Base-by-base conservation (phyloP, 2,329 filamentous ascomycete species). In the Epichloe sylvatica region DNA sequence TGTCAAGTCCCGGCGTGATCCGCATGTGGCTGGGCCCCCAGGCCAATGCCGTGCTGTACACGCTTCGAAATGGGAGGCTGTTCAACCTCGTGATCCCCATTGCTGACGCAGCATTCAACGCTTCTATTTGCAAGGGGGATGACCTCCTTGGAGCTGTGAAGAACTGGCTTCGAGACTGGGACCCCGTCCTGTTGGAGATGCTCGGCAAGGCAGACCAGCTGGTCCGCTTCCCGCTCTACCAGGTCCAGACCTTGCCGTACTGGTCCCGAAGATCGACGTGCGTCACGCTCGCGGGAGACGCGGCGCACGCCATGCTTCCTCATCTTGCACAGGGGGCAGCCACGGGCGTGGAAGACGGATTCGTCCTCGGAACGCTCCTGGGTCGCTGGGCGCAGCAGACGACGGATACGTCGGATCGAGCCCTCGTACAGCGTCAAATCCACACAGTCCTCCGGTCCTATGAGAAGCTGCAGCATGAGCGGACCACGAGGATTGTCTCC, bases 321-420 rank as follows among this genome's bases (percentile, higher is more conserved):
- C 57, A 60, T 43, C 55, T 60, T 19, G 57, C 53, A 3, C 60
- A 62, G 37, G 59, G 59, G 1, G 59, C 55, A 4, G 60, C 60
- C 25, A 56, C 57, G 52, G 56, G 54, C 3, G 53, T 58, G 36
- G 58, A 61, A 30, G 59, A 62, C 34, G 59, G 53, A 2, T 53
- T 56, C 13, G 45, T 59, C 2, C 48, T 62, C 3, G 57, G 53
- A 11, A 54, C 51, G 0, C 53, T 62, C 7, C 78, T 42, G 7
- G 51, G 55, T 7, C 46, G 51, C 17, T 37, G 52, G 7, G 35
- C 41, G 3, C 19, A 47, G 19, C 38, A 45, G 33, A 12, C 17
- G 8, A 13, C 44, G 9, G 15, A 3, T 0, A 9, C 40, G 4
- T n/a, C 23, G 11, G 13, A 11, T 5, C 36, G 19, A 5, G 13